Evolutionary conservation across 1,284 basidiomycete species (phyloP).

Genomic region (Ceratobasidium theobromae): DNA sequence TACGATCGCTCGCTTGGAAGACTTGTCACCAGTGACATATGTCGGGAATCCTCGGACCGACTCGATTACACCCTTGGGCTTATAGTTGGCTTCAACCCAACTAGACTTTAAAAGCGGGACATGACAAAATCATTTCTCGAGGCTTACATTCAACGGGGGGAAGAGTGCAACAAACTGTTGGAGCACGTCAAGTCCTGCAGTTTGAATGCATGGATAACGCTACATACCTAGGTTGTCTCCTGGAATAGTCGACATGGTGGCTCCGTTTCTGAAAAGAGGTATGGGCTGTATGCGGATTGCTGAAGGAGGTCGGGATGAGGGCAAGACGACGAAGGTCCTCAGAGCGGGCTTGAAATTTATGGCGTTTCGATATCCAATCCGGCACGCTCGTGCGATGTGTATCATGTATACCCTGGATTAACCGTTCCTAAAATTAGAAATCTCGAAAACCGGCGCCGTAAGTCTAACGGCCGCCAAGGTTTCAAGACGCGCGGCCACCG

Average conservation of each 20-base stretch:
- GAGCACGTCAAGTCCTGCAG: background rate
- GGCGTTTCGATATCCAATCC: background rate
- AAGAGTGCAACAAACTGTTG: conserved; percentile 19
- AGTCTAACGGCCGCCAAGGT: background rate
- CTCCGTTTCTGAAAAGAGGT: background rate
- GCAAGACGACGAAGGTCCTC: background rate
- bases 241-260: conserved; percentile 12
- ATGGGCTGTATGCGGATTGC: background rate
- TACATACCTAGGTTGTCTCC: conserved; percentile 11
- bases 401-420: background rate
- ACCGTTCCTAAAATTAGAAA: background rate
- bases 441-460: background rate
- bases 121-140: background rate
- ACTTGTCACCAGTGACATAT: conserved; percentile 12
- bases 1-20: conserved; percentile 15
- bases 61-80: conserved; percentile 8
- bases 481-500: background rate
- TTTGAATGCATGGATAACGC: background rate
- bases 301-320: background rate
- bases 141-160: conserved; percentile 16
- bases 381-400: background rate
- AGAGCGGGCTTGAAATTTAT: background rate
- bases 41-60: background rate
- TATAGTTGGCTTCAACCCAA: background rate
- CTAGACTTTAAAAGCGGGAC: background rate